phyloP scores from a whole-genome alignment of 2,329 filamentous ascomycete genomes.

The Lachnellula subtilissima region DNA sequence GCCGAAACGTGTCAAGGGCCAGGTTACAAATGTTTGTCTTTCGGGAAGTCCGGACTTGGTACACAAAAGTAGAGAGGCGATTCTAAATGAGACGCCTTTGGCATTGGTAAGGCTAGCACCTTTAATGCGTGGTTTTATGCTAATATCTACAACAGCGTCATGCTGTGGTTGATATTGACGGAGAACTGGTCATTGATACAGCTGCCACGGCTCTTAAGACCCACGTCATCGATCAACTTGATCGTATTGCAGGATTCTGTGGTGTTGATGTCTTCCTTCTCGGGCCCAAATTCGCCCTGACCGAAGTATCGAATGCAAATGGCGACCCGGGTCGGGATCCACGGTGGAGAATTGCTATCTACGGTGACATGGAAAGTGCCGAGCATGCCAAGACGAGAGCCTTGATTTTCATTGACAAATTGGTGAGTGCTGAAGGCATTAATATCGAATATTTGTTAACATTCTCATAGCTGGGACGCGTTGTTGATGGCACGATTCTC shows the following conservation, averaged over 20 bases:
- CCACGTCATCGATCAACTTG: conserved; percentile 76
- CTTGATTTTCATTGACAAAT: conserved; percentile 83
- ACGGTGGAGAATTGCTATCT: conserved; percentile 87
- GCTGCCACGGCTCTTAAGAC: conserved; percentile 63
- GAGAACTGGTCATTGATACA: conserved; percentile 77
- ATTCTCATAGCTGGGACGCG: conserved; percentile 56
- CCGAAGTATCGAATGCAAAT: conserved; percentile 67
- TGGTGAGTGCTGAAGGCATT: conserved; percentile 15
- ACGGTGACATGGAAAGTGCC: conserved; percentile 88
- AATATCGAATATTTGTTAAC: background rate
- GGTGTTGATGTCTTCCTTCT: conserved; percentile 96
- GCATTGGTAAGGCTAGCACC: conserved; percentile 64
- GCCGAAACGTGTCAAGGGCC: conserved; percentile 64
- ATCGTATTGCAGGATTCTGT: conserved; percentile 80
- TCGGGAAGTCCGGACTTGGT: conserved; percentile 84
- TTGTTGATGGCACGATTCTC: conserved; percentile 74
- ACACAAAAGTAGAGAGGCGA: conserved; percentile 81
- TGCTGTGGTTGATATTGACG: conserved; percentile 89
- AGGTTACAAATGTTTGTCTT: conserved; percentile 83
- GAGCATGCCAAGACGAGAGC: conserved; percentile 97
- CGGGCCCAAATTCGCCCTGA: conserved; percentile 80
- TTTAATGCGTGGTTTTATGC: conserved; percentile 9
- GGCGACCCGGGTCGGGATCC: conserved; percentile 77
- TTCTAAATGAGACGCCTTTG: conserved; percentile 88
- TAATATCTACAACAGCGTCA: conserved; percentile 61